Base-by-base conservation (phyloP, 2,329 filamentous ascomycete species). In the Colletotrichum sp. region DNA sequence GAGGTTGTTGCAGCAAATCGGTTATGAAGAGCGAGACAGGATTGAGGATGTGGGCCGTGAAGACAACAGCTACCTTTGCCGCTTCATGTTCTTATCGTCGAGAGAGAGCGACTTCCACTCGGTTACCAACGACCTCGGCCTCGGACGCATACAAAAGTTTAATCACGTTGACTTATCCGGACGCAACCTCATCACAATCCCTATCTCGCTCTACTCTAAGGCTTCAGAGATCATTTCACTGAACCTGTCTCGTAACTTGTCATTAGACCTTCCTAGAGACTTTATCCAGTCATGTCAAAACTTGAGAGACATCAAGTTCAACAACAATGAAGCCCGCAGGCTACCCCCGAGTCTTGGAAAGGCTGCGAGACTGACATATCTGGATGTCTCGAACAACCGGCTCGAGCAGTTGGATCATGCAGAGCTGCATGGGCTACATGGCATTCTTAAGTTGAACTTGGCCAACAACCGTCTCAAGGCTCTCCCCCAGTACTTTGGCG, bases 61-160 rank as follows among this genome's bases (percentile, higher is more conserved):
- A 84, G 97, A 99, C 87, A 98, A 98, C 84, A 98, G 96, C 82
- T 99, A 98, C 80, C 90, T 99, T 15, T 98, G 96, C 82, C 94
- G 97, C 8, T 98, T 99, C 86, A 95, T 97, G 75, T 99, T 99
- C 84, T 88, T 98, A 74, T 96, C 96, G 19, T 94, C 94, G 25
- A 95, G 96, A 81, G 94, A 98, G 83, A 96, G 93, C 82, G 95
- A 96, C 65, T 96, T 91, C 80, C 92, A 93, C 77, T 90, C 93
- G 59, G 86, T 84, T 76, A 86, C 84, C 25, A 92, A 90, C 76
- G 96, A 98, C 80, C 91, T 96, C 66, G 94, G 94, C 30, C 92
- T 98, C 78, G 93, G 91, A 82, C 96, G 95, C 81, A 92, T 94
- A 83, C 94, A 96, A 80, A 98, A 98, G 82, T 96, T 97, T 85